Evolutionary conservation across 2,329 filamentous ascomycete genomes (phyloP), one percentile per base, ranked within the genome.

Genomic region (Ascocoryne sarcoides): DNA sequence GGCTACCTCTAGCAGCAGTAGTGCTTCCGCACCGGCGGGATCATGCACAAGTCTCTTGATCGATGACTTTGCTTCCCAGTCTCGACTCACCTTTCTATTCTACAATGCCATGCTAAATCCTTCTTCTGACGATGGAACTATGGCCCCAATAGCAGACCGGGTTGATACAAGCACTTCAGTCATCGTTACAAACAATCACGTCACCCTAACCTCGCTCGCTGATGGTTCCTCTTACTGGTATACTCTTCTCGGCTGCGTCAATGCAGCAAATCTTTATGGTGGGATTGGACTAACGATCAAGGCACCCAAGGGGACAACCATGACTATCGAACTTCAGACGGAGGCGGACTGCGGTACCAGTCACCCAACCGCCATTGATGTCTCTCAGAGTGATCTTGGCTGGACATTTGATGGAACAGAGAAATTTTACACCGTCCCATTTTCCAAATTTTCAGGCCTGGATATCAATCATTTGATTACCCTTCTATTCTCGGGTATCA

Each of bases 61-160:
- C 39, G 75, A 79, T 47, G 75, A 79, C 60, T 79, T 71, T 67
- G 65, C 65, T 39, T 79, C 75, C 7, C 75, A 79, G 54, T 79
- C 75, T 4, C 71, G 75, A 20, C 58, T 79, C 38, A 75, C 71
- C 1, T 79, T 79, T 57, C 59, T 79, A 12, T 71, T 64, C 51
- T 79, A 79, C 62, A 79, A 79, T 52, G 65, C 75, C 28, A 62
- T 78, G 60, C 60, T 70, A 2, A 61, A 70, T 46, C 64, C 75
- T 3, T 70, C 70, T 4, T 75, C 72, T 23, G 71, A 76, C 46
- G 75, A 79, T 54, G 68, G 60, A 2, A 70, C 70, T 5, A 76
- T 78, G 70, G 37, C 36, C 17, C 31, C 53, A 4, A 47, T 58
- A 14, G 14, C 42, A 14, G 44, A 29, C 1, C 44, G 50, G 40